Percentiles rank a stretch among this genome's conserved stretches.
Conservation (phyloP, 768 basidiomycete genomes). For the Boletus reticulatus region DNA sequence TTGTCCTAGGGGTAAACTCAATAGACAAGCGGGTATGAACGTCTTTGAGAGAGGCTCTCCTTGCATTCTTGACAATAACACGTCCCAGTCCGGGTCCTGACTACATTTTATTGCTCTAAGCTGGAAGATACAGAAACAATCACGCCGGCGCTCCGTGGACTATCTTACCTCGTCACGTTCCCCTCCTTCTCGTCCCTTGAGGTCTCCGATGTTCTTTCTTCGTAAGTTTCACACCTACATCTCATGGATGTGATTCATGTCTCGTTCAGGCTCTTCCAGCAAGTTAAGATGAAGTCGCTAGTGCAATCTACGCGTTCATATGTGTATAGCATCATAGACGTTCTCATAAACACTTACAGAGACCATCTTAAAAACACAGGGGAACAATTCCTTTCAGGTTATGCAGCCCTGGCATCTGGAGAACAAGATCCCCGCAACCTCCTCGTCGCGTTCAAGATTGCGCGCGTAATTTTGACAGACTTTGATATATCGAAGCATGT, state of each 20-base stretch:
- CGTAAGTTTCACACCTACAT: slow-evolving; percentile 43
- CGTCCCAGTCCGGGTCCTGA: slow-evolving; percentile 71
- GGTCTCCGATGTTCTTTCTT: slow-evolving; percentile 52
- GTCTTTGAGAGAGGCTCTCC: background rate
- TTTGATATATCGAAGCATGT: slow-evolving; percentile 75
- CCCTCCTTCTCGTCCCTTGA: slow-evolving; percentile 66
- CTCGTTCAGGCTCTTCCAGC: slow-evolving; percentile 58
- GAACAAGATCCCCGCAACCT: slow-evolving; percentile 98
- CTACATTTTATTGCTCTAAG: slow-evolving; percentile 81
- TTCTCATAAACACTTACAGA: slow-evolving; percentile 36
- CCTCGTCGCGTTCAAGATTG: slow-evolving; percentile 84
- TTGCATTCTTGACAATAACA: background rate
- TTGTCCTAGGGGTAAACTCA: slow-evolving; percentile 63
- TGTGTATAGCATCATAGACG: slow-evolving; percentile 81
- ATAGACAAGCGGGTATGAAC: slow-evolving; percentile 74
- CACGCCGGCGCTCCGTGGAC: slow-evolving; percentile 76
- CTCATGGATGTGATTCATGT: background rate
- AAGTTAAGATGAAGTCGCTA: slow-evolving; percentile 80
- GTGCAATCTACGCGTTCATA: slow-evolving; percentile 79
- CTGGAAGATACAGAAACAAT: slow-evolving; percentile 84
- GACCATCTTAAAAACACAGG: slow-evolving; percentile 72
- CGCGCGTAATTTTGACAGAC: slow-evolving; percentile 80
- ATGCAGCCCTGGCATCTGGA: slow-evolving; percentile 81
- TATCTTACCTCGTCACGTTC: slow-evolving; percentile 61
- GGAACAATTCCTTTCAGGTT: slow-evolving; percentile 69